Evolutionary conservation across 257 asterid genomes (phyloP), one percentile per base, ranked within the genome.

Genomic region (Solanum lycopersicoides): DNA sequence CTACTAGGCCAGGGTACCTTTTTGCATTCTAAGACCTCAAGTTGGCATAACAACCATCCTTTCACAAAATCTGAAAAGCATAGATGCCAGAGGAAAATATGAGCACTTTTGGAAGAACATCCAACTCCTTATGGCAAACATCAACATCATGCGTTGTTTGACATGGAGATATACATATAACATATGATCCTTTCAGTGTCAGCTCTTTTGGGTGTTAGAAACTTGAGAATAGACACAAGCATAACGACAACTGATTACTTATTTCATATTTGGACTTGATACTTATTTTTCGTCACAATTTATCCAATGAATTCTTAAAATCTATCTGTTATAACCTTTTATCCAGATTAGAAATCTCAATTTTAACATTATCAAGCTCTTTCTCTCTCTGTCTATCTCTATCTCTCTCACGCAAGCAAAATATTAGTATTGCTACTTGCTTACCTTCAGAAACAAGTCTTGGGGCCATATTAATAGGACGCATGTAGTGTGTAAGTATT

Each of bases 21-120:
- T 89, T 87, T 93, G 95, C 99, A 95, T 82, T 97, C 98, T 89
- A 95, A 68, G 88, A 97, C 97, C 94, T 95, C 99, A 89, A 97
- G 98, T 92, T 94, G 96, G 96, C 99, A 97, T 85, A 92, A 86
- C 83, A 85, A 88, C 98, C 99, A 95, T 82, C 98, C 92, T 44
- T 86, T 82, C 50, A 92, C 90, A 86, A 87, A 86, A 88, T 94
- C 99, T 94, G 95, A 91, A 91, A 77, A 86, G 86, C 91, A 88
- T 37, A 50, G 35, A 56, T 86, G 56, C 8, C 14, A 47, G 28
- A 35, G 79, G 85, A 50, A 47, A 80, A 16, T 47, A 47, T 50
- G 68, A 80, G 68, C 28, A 47, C 66, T 45, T 80, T 9, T 80
- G 41, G 28, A 45, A 77, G 39, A 44, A 79, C 66, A 45, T 47